Conservation (phyloP, 2,329 filamentous ascomycete species). For the Chalara sp. region DNA sequence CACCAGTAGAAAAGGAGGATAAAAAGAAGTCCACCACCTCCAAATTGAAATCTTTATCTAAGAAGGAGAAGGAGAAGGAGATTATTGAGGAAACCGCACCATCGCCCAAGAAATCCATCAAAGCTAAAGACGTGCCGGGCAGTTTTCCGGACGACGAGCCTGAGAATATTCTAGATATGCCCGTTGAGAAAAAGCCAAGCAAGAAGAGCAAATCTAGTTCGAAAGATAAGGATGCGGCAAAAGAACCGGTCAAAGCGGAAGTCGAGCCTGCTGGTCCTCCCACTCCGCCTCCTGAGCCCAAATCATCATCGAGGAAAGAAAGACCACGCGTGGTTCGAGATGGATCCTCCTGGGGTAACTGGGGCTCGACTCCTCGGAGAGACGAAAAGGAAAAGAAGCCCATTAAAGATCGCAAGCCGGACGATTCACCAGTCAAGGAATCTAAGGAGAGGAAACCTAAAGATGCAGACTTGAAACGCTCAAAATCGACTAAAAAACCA, state of each 20-base stretch:
- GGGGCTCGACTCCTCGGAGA: constrained; percentile 48
- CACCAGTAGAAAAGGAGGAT: constrained; percentile 26
- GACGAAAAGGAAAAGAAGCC: constrained; percentile 17
- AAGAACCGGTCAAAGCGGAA: constrained; percentile 13
- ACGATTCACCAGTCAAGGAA: constrained; percentile 24
- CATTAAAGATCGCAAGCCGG: too few relatives aligned
- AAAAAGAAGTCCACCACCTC: constrained; percentile 34
- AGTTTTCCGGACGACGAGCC: constrained; percentile 46
- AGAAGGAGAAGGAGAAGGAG: constrained; percentile 32
- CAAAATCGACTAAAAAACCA: constrained; percentile 48
- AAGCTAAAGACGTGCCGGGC: constrained; percentile 42
- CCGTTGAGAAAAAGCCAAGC: constrained; percentile 35
- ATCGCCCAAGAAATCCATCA: constrained; percentile 30
- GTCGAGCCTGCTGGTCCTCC: constrained; percentile 28
- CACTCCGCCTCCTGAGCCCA: constrained; percentile 30
- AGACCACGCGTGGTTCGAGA: constrained; percentile 68
- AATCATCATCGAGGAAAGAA: constrained; percentile 61
- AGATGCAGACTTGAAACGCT: constrained; percentile 42
- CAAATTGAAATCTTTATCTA: constrained; percentile 9
- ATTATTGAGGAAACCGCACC: constrained; percentile 22
- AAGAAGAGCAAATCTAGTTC: constrained; percentile 32
- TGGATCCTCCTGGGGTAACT: constrained; percentile 67
- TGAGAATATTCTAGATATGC: constrained; percentile 44
- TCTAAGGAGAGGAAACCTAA: constrained; percentile 34
- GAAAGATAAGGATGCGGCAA: constrained; percentile 22